A percentile compares a stretch with the other conserved stretches of the same genome.
These are phyloP conservation scores for Polygonum maritimum DNA, from an alignment of 148 eudicot genomes.

Conservation along the genomic window DNA sequence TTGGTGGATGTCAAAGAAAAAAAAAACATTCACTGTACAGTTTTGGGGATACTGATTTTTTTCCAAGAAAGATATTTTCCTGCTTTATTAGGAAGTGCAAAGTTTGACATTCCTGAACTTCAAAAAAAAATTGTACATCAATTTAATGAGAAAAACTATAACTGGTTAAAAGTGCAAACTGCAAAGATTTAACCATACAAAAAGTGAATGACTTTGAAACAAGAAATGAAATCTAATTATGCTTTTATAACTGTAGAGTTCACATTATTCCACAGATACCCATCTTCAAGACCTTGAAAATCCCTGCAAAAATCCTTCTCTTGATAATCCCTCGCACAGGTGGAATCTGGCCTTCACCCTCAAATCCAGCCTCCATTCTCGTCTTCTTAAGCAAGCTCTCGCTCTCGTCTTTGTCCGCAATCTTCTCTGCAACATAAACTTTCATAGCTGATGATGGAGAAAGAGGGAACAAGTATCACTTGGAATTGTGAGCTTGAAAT, in stretches of 20 bases:
- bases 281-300: neutral
- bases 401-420: neutral
- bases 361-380: constrained; percentile 1
- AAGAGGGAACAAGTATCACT: neutral
- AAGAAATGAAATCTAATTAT: neutral
- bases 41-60: too few relatives aligned
- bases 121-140: neutral
- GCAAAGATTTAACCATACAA: neutral
- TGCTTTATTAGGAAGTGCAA: too few relatives aligned
- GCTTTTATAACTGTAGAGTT: neutral
- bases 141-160: neutral
- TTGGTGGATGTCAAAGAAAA: too few relatives aligned
- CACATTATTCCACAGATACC: neutral
- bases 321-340: constrained; percentile 7
- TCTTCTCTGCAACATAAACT: constrained; percentile 6
- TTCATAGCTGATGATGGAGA: neutral
- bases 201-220: neutral
- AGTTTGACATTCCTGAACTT: neutral
- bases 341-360: neutral
- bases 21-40: too few relatives aligned
- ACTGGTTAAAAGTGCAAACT: neutral
- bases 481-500: neutral
- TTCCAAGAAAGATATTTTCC: too few relatives aligned
- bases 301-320: neutral
- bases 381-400: neutral